Evolutionary conservation across 495 filamentous ascomycete species (phyloP), one percentile per base, ranked within the genome.

Genomic region (Peziza echinospora): DNA sequence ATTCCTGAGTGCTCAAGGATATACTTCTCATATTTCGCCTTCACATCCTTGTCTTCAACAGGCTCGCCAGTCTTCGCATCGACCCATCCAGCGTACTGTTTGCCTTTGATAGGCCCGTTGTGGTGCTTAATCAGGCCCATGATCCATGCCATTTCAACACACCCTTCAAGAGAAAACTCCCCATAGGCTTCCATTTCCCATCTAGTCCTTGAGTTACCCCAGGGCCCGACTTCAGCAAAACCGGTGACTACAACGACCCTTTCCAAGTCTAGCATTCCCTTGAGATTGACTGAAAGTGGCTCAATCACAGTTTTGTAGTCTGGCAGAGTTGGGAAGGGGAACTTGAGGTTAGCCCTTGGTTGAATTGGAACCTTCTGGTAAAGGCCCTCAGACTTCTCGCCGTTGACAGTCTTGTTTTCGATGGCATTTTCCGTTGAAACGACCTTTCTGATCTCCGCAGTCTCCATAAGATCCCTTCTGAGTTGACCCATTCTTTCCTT

Each of bases 141-240:
- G 59, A 99, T 82, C 89, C 89, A 99, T 24, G 89, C 84, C 89
- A 99, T 96, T 64, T 99, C 89, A 48, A 99, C 79, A 58, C 89
- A 96, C 16, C 89, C 89, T 63, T 96, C 89, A 16, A 96, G 76
- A 16, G 91, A 96, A 68, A 99, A 99, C 57, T 91, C 71, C 54
- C 89, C 89, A 53, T 85, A 74, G 9, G 91, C 84, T 64, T 99
- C 89, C 86, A 96, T 99, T 65, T 99, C 85, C 89, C 89, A 99
- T 26, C 89, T 76, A 26, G 89, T 99, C 48, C 91, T 76, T 1
- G 91, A 83, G 65, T 94, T 99, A 65, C 89, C 89, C 91, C 89
- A 96, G 1, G 89, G 89, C 13, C 91, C 86, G 50, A 96, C 76
- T 62, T 99, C 89, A 26, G 91, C 72, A 61, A 96, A 99, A 53